A percentile compares a stretch with the other conserved stretches of the same genome.
Evolutionary conservation across 495 filamentous ascomycete species (phyloP).

Genomic region (Tuber borchii): DNA sequence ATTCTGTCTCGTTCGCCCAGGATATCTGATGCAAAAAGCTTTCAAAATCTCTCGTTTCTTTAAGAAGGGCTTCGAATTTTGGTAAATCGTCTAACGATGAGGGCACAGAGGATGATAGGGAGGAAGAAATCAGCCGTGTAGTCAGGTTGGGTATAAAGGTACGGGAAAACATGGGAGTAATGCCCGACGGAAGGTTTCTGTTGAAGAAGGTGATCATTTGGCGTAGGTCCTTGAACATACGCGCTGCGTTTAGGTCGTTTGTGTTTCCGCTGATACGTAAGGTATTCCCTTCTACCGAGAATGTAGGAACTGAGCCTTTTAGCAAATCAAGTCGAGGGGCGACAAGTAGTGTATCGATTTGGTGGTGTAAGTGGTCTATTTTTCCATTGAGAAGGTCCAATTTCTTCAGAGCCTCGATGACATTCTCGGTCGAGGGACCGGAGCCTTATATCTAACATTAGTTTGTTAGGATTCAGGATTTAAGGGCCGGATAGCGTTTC

Average conservation of each 20-base stretch:
- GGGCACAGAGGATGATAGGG: constrained; percentile 72
- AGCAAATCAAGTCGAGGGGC: constrained; percentile 46
- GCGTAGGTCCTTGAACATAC: constrained; percentile 56
- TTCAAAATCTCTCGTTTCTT: constrained; percentile 57
- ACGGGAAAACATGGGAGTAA: constrained; percentile 57
- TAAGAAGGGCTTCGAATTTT: constrained; percentile 60
- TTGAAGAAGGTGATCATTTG: constrained; percentile 60
- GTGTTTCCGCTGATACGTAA: constrained; percentile 44
- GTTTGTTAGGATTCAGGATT: not conserved
- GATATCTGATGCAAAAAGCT: constrained; percentile 54
- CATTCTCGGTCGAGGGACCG: constrained; percentile 10
- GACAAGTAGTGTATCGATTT: constrained; percentile 49
- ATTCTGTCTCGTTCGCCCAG: constrained; percentile 61
- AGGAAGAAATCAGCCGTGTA: constrained; percentile 62
- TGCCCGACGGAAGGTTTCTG: constrained; percentile 56
- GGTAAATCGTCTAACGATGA: constrained; percentile 60
- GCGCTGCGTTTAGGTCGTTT: constrained; percentile 40
- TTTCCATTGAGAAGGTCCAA: constrained; percentile 47
- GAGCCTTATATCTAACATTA: not conserved
- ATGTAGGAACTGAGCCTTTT: constrained; percentile 15
- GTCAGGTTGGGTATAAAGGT: constrained; percentile 61
- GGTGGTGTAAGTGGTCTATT: constrained; percentile 49
- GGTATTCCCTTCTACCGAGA: constrained; percentile 47
- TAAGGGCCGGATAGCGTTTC: not conserved
- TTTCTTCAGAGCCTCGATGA: constrained; percentile 12